Evolutionary conservation across 2,329 filamentous ascomycete genomes (phyloP), one percentile per base, ranked within the genome.

Genomic region (Monilinia vaccinii-corymbosi): DNA sequence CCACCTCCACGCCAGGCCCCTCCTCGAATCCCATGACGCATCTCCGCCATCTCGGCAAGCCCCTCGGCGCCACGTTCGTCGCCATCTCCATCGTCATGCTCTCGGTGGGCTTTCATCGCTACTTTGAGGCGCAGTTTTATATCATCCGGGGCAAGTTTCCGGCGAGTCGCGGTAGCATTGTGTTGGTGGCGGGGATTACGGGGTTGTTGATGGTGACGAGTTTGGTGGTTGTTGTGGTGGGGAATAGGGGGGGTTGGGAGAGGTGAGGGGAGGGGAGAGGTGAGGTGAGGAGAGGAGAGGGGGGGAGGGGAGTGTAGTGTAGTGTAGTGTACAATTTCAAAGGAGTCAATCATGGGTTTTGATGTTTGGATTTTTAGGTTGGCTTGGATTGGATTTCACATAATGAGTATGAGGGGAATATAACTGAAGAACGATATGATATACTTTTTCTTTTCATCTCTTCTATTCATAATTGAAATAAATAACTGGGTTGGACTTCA

Each of bases 101-200:
- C 60, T 78, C 89, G 59, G 78, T 93, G 56, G 89, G 89, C 8
- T 92, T 91, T 72, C 85, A 88, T 70, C 79, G 89, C 56, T 94
- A 91, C 72, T 86, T 90, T 67, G 84, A 89, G 70, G 81, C 82
- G 25, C 89, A 94, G 75, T 80, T 88, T 68, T 94, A 90, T 82
- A 82, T 94, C 28, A 86, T 93, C 62, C 76, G 81, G 64, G 88
- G 89, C 67, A 91, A 91, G 72, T 92, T 92, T 67, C 88, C 89
- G 0, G 88, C 89, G 9, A 88, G 86, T 66, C 79, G 89, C 64
- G 88, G 88, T 4, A 90, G 88, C 25, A 83, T 94, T 48, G 76
- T 90, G 50, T 67, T 91, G 42, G 82, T 93, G 36, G 82, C 85
- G 10, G 73, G 82, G 21, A 80, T 91, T 48, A 83, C 88, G 4